Percentiles rank a stretch among this genome's conserved stretches.
Conservation (phyloP, 108 stramenopile genomes). For the Stephanodiscus minutulus region DNA sequence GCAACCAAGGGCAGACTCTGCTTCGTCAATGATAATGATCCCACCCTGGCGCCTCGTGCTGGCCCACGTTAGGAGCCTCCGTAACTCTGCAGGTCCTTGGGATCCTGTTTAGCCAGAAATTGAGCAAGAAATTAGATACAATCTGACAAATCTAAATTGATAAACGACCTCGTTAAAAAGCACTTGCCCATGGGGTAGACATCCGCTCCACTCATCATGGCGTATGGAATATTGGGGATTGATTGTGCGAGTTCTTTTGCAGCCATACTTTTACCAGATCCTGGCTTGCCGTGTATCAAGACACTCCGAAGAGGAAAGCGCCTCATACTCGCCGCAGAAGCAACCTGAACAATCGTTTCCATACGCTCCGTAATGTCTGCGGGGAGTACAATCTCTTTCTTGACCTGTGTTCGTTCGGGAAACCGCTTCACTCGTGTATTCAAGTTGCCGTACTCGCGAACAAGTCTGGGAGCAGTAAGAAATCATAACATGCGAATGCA, state of each 20-base stretch:
- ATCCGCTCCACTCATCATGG: constrained; percentile 87
- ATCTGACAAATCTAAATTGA: neutral
- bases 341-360: constrained; percentile 34
- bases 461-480: constrained; percentile 50
- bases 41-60: constrained; percentile 60
- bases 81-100: constrained; percentile 85
- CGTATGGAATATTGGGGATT: constrained; percentile 77
- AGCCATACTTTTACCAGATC: constrained; percentile 87
- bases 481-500: constrained; percentile 37
- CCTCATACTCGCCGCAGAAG: constrained; percentile 31
- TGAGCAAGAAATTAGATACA: neutral
- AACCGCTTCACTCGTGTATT: constrained; percentile 4
- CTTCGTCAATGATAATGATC: constrained; percentile 89
- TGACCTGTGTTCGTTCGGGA: neutral
- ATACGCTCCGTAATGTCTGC: constrained; percentile 30
- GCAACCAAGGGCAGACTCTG: constrained; percentile 73
- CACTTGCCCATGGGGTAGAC: constrained; percentile 46
- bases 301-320: constrained; percentile 74
- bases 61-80: constrained; percentile 83
- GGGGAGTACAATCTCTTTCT: constrained; percentile 36
- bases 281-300: constrained; percentile 81
- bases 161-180: neutral
- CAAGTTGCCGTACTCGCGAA: constrained; percentile 55
- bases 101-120: constrained; percentile 37
- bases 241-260: constrained; percentile 73